Evolutionary conservation across 371 early-diverging fungal species (phyloP), one percentile per base, ranked within the genome.

Genomic region (Fennellomyces sp.): DNA sequence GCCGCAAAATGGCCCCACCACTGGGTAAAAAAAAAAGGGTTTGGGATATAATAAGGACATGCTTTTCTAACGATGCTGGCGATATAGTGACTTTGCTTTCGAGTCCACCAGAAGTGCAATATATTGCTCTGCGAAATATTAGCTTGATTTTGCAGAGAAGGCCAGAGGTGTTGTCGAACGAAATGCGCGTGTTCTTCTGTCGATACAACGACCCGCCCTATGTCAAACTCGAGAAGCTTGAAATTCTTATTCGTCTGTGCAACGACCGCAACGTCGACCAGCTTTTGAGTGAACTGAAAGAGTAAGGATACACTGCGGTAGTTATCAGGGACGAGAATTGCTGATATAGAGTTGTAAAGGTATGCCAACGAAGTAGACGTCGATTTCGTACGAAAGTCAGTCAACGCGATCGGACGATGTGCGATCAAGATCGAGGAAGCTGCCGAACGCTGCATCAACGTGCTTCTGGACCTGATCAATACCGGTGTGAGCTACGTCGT

Each of bases 181-280:
- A 96, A 52, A 87, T 96, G 65, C 87, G 90, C 58, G 93, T 94
- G 4, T 97, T 97, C 68, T 97, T 95, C 65, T 95, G 95, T 82
- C 94, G 93, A 66, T 97, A 94, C 83, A 95, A 96, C 72, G 98
- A 97, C 73, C 97, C 98, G 8, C 89, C 93, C 49, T 97, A 97
- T 66, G 96, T 97, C 58, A 97, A 97, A 68, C 74, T 94, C 48
- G 94, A 94, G 33, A 97, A 97, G 71, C 77, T 97, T 17, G 93
- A 94, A 29, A 89, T 97, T 59, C 85, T 97, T 75, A 88, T 94
- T 58, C 81, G 91, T 51, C 74, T 97, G 23, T 90, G 91, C 45
- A 88, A 82, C 35, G 91, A 91, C 30, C 68, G 77, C 36, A 96
- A 93, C 63, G 82, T 93, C 8, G 92, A 93, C 62, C 84, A 90